A percentile compares a stretch with the other conserved stretches of the same genome.
Evolutionary conservation across 2,329 filamentous ascomycete species (phyloP).

Genomic region (Periconia sp.): DNA sequence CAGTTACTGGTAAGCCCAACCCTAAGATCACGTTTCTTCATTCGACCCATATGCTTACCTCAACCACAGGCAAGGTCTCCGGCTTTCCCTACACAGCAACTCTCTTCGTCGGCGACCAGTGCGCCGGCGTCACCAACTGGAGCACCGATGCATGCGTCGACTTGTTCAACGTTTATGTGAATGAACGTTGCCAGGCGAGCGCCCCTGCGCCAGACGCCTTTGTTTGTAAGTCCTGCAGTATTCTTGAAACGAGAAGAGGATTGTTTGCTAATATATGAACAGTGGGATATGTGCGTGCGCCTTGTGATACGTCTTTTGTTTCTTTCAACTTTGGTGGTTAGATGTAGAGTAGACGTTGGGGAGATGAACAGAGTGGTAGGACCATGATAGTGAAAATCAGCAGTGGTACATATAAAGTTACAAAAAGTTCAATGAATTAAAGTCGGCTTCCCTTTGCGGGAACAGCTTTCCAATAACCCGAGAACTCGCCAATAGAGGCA

Average conservation of each 20-base stretch:
- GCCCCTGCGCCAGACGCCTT: not conserved
- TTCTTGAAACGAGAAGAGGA: too few relatives aligned
- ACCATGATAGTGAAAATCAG: too few relatives aligned
- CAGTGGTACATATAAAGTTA: too few relatives aligned
- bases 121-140: constrained; percentile 7
- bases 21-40: not conserved
- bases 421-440: too few relatives aligned
- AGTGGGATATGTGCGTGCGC: constrained; percentile 4
- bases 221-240: too few relatives aligned
- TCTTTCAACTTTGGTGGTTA: constrained; percentile 15
- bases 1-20: constrained; percentile 2
- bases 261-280: not conserved
- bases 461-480: too few relatives aligned
- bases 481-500: too few relatives aligned
- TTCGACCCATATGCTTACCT: too few relatives aligned
- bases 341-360: too few relatives aligned
- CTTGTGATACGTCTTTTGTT: constrained; percentile 9
- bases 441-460: too few relatives aligned
- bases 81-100: constrained; percentile 12
- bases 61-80: constrained; percentile 4
- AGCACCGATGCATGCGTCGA: constrained; percentile 7
- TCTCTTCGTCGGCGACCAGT: constrained; percentile 9
- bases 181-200: constrained; percentile 6
- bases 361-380: too few relatives aligned
- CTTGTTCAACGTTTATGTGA: constrained; percentile 8